Percentiles rank a stretch among this genome's conserved stretches.
Evolutionary conservation across 257 asterid species (phyloP).

Genomic region (Nicotiana benthamiana): DNA sequence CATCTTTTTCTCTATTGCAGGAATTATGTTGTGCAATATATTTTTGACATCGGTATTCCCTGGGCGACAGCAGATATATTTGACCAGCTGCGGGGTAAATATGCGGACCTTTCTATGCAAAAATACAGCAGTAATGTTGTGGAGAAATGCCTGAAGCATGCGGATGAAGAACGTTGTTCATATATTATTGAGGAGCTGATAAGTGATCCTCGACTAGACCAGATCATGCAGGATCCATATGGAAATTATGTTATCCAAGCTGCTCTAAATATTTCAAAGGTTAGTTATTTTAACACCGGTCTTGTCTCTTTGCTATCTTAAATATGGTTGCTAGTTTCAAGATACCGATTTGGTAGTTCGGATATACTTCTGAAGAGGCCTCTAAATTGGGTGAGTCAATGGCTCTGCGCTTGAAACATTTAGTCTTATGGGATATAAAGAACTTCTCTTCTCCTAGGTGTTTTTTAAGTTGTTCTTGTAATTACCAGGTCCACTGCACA

Average conservation of each 20-base stretch:
- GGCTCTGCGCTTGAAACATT: neutral
- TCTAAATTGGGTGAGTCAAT: neutral
- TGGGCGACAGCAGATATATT: constrained; percentile 49
- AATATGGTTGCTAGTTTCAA: neutral
- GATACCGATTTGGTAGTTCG: too few species aligned
- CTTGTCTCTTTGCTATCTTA: neutral
- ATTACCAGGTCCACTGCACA: too few species aligned
- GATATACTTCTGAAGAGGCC: too few species aligned
- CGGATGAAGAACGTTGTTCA: constrained; percentile 46
- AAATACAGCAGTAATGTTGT: constrained; percentile 95
- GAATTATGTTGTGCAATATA: constrained; percentile 81
- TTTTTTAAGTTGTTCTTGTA: too few species aligned
- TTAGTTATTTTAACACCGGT: constrained; percentile 6
- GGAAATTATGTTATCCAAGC: constrained; percentile 91
- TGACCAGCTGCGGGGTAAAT: constrained; percentile 63
- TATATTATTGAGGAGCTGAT: constrained; percentile 67
- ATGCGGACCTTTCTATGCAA: constrained; percentile 62
- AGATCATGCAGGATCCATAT: constrained; percentile 90
- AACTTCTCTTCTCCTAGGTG: too few species aligned
- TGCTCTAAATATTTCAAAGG: constrained; percentile 76
- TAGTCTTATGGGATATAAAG: neutral
- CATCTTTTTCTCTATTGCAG: constrained; percentile 29
- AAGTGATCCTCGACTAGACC: constrained; percentile 61
- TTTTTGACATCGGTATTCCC: constrained; percentile 65
- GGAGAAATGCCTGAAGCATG: constrained; percentile 58